Conservation (phyloP, 2,329 filamentous ascomycete genomes). For the Fusarium praegraminearum region DNA sequence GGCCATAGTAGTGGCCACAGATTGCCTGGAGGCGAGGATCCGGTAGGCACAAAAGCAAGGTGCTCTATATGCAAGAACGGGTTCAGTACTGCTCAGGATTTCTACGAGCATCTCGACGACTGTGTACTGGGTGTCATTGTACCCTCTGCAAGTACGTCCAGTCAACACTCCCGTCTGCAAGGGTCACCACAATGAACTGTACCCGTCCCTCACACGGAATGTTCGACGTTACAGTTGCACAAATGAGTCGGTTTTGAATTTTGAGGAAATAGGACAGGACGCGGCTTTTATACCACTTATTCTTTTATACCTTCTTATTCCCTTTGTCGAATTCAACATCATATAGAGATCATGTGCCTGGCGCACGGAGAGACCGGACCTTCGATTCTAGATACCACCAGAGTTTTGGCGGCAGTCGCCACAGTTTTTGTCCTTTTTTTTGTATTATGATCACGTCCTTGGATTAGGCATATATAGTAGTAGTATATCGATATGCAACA, state of each 20-base stretch:
- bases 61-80: constrained; percentile 88
- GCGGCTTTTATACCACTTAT: constrained; percentile 1
- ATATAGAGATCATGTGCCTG: constrained; percentile 37
- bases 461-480: constrained; percentile 5
- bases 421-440: constrained; percentile 20
- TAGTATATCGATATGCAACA: constrained; percentile 2
- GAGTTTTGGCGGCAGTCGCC: constrained; percentile 31
- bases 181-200: constrained; percentile 16
- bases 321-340: constrained; percentile 22
- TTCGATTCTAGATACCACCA: constrained; percentile 44
- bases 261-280: constrained; percentile 19
- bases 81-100: constrained; percentile 91
- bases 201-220: not conserved
- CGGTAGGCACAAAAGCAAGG: constrained; percentile 72
- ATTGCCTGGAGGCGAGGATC: constrained; percentile 35
- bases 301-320: constrained; percentile 15
- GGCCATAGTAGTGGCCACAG: constrained; percentile 82
- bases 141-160: constrained; percentile 48
- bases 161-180: constrained; percentile 27
- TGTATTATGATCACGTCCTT: constrained; percentile 31
- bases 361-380: constrained; percentile 23
- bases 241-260: constrained; percentile 22
- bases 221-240: constrained; percentile 3
- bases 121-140: constrained; percentile 71
- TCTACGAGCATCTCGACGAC: constrained; percentile 92